A percentile compares a stretch with the other conserved stretches of the same genome.
phyloP scores from a whole-genome alignment of 2,329 filamentous ascomycete species.

The Claviceps digitariae region DNA sequence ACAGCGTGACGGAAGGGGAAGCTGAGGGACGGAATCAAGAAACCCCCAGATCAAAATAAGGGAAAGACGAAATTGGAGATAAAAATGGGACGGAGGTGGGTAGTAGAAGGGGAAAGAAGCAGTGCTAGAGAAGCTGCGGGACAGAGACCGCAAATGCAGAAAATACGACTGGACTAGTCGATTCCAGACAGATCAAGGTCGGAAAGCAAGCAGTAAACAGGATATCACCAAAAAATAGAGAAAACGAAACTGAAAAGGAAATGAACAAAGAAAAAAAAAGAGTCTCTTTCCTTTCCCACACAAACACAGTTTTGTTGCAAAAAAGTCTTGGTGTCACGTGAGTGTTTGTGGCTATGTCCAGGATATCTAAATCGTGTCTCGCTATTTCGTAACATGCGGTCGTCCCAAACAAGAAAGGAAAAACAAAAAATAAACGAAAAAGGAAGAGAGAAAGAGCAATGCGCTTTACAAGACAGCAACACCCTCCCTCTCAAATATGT shows the following conservation, averaged over 20 bases:
- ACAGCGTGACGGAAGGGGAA: background rate
- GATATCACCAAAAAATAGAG: background rate
- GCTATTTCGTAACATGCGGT: constrained; percentile 3
- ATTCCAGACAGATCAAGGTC: background rate
- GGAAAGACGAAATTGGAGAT: background rate
- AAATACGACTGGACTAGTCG: background rate
- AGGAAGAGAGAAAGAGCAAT: constrained; percentile 2
- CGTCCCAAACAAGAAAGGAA: background rate
- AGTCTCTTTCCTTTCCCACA: background rate
- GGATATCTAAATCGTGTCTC: constrained; percentile 5
- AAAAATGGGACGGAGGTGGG: background rate
- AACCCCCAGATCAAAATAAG: too few species aligned
- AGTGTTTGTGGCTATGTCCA: constrained; percentile 6
- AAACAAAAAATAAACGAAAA: background rate
- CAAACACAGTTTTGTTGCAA: background rate
- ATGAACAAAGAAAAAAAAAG: background rate
- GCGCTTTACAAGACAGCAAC: background rate
- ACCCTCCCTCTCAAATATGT: background rate
- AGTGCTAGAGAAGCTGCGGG: background rate
- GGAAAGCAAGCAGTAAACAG: background rate
- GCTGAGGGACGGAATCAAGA: too few species aligned
- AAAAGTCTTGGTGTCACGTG: background rate
- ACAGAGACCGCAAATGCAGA: background rate
- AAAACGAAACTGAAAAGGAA: background rate
- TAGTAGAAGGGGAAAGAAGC: too few species aligned